A percentile compares a stretch with the other conserved stretches of the same genome.
Conservation (phyloP, 768 basidiomycete genomes). For the Lentinula detonsa region DNA sequence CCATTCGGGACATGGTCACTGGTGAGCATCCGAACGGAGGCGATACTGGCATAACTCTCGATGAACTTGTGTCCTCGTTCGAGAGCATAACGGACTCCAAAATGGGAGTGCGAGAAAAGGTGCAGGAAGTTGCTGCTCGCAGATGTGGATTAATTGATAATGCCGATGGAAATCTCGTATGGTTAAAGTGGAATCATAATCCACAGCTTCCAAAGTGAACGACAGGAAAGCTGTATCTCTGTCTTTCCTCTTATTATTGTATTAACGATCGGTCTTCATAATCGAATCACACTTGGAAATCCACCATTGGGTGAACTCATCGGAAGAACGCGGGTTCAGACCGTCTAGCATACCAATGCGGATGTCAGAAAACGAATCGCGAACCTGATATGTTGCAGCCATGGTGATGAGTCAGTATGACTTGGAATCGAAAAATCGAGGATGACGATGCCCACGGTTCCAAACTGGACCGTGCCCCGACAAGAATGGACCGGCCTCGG, state of each 20-base stretch:
- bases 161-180: conserved; percentile 51
- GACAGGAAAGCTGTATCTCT: conserved; percentile 9
- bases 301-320: too few species aligned
- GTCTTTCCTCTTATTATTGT: conserved; percentile 2
- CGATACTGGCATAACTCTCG: conserved; percentile 49
- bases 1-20: conserved; percentile 60
- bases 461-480: too few species aligned
- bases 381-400: too few species aligned
- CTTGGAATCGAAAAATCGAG: too few species aligned
- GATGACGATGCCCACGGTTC: too few species aligned
- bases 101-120: conserved; percentile 67
- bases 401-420: too few species aligned
- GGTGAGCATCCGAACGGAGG: conserved; percentile 61
- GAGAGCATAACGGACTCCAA: conserved; percentile 41
- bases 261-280: not conserved
- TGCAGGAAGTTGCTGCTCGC: conserved; percentile 69
- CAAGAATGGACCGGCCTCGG: too few species aligned
- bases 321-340: too few species aligned
- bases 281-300: too few species aligned
- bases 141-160: conserved; percentile 58
- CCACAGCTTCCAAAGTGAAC: conserved; percentile 17
- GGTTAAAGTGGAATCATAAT: conserved; percentile 54
- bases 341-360: not conserved
- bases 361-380: too few species aligned
- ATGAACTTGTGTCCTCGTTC: conserved; percentile 60